These are phyloP conservation scores for Strobilomyces echinocephalus DNA, from an alignment of 768 basidiomycete species.

Conservation along the genomic window DNA sequence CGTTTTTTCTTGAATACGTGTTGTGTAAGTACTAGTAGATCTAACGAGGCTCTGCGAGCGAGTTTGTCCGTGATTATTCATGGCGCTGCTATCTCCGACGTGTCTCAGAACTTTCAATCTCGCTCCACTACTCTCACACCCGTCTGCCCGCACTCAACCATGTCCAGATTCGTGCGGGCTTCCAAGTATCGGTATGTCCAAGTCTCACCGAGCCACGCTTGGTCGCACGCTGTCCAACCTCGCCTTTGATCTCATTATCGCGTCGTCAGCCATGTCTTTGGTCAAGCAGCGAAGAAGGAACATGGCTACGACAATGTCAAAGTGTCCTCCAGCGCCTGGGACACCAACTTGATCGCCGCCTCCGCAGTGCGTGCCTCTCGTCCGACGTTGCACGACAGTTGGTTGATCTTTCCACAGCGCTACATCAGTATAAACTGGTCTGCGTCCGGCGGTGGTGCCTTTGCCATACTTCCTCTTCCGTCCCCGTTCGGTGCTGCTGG, in stretches of 20 bases:
- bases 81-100: not conserved
- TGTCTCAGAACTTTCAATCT: not conserved
- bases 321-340: slow-evolving; percentile 88
- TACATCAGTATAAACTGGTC: slow-evolving; percentile 96
- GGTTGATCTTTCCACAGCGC: slow-evolving; percentile 38
- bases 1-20: too few species aligned
- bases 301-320: slow-evolving; percentile 78
- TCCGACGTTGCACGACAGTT: not conserved
- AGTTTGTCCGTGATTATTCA: not conserved
- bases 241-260: not conserved
- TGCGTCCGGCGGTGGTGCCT: slow-evolving; percentile 87
- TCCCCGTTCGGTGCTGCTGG: slow-evolving; percentile 59
- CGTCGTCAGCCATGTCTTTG: slow-evolving; percentile 77
- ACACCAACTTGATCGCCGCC: slow-evolving; percentile 87
- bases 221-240: not conserved
- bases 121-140: not conserved
- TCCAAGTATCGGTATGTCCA: slow-evolving; percentile 76
- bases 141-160: slow-evolving; percentile 22
- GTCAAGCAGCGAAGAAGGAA: slow-evolving; percentile 83
- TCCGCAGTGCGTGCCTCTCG: slow-evolving; percentile 51
- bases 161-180: slow-evolving; percentile 84
- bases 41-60: too few species aligned
- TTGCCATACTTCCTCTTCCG: slow-evolving; percentile 86
- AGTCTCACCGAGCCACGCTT: not conserved
- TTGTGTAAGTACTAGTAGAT: too few species aligned